These are phyloP conservation scores for Suhomyces coccinellae DNA, from an alignment of 1,139 yeast genomes.

Conservation along the genomic window DNA sequence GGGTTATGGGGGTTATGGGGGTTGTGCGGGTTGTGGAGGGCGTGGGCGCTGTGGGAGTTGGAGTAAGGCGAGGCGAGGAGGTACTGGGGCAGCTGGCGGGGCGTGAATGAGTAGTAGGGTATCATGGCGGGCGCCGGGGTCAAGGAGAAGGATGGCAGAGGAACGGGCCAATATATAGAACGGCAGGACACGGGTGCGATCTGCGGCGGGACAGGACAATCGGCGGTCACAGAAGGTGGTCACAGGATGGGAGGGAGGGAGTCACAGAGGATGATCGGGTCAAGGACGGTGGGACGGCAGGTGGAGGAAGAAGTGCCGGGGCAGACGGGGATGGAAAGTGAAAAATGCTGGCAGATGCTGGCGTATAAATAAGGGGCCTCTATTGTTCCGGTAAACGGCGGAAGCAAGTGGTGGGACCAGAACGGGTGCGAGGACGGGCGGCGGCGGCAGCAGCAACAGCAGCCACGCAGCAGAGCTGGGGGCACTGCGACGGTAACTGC, in stretches of 20 bases:
- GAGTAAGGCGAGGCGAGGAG: constrained; percentile 3
- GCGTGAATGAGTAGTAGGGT: constrained; percentile 8
- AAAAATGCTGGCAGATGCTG: not conserved
- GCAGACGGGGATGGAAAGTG: not conserved
- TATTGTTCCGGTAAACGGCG: constrained; percentile 11
- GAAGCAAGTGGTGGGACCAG: constrained; percentile 1
- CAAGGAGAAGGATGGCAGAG: not conserved
- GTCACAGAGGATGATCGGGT: too few relatives aligned
- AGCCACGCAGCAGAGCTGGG: too few relatives aligned
- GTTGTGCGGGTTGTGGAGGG: not conserved
- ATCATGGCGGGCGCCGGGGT: constrained; percentile 2
- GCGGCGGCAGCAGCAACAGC: too few relatives aligned
- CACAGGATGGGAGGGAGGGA: too few relatives aligned
- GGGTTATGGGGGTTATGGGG: not conserved
- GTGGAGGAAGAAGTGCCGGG: too few relatives aligned
- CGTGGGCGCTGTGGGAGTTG: not conserved
- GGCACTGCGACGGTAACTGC: constrained; percentile 1
- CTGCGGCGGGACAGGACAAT: too few relatives aligned
- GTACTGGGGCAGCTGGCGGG: constrained; percentile 9
- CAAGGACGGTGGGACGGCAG: too few relatives aligned
- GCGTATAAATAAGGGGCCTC: constrained; percentile 6
- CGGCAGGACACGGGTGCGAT: too few relatives aligned
- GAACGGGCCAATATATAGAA: not conserved
- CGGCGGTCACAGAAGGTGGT: too few relatives aligned
- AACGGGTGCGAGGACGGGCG: too few relatives aligned